A percentile compares a stretch with the other conserved stretches of the same genome.
Evolutionary conservation across 164 flowering plant species (phyloP).

Genomic region (Umbilicus rupestris): DNA sequence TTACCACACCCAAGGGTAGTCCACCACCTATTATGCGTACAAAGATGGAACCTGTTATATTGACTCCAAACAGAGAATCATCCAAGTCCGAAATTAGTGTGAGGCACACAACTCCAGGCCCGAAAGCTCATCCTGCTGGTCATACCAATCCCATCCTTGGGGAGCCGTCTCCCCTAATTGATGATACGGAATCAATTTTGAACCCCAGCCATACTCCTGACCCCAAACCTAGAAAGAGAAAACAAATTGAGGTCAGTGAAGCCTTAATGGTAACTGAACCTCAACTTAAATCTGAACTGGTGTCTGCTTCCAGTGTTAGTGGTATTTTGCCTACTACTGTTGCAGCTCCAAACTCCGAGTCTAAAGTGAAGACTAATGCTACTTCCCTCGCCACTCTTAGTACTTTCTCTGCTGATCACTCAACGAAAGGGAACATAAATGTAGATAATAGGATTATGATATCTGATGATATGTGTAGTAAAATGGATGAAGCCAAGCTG

Average conservation of each 20-base stretch:
- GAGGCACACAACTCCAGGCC: slow-evolving; percentile 22
- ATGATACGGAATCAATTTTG: slow-evolving; percentile 19
- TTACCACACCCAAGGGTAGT: slow-evolving; percentile 28
- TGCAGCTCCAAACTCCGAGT: neutral
- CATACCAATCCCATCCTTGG: slow-evolving; percentile 8
- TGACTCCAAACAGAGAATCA: slow-evolving; percentile 49
- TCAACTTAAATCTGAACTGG: slow-evolving; percentile 22
- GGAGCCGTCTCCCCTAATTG: slow-evolving; percentile 29
- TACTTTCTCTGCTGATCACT: slow-evolving; percentile 18
- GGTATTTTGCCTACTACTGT: slow-evolving; percentile 15
- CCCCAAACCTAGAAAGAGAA: slow-evolving; percentile 62
- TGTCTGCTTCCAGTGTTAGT: slow-evolving; percentile 17
- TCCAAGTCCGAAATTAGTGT: slow-evolving; percentile 22
- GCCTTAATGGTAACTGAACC: slow-evolving; percentile 19
- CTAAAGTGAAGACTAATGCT: neutral
- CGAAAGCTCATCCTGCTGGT: slow-evolving; percentile 23
- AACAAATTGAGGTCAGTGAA: slow-evolving; percentile 39
- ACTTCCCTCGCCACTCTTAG: slow-evolving; percentile 16
- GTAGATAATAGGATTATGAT: slow-evolving; percentile 23
- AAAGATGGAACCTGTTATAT: slow-evolving; percentile 47
- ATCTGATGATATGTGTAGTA: slow-evolving; percentile 45
- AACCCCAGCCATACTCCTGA: slow-evolving; percentile 33
- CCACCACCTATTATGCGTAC: slow-evolving; percentile 37
- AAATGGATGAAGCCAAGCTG: slow-evolving; percentile 57
- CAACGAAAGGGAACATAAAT: slow-evolving; percentile 18